Evolutionary conservation across 2,329 filamentous ascomycete genomes (phyloP).

Genomic region (Hypomyces rosellus): DNA sequence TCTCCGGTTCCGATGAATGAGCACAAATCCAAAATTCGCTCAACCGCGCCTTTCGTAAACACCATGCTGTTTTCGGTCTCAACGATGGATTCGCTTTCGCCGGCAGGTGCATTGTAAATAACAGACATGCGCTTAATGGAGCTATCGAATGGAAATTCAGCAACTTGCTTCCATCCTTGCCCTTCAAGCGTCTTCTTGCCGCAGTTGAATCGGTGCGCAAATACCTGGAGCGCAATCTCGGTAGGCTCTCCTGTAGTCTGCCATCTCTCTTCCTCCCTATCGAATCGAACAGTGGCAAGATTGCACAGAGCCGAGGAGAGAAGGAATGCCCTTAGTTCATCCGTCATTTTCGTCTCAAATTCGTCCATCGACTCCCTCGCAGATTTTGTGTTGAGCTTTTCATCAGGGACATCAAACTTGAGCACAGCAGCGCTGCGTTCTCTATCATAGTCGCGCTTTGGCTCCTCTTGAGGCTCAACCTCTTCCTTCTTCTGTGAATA

Average conservation of each 20-base stretch:
- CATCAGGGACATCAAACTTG: constrained; percentile 57
- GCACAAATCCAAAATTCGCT: constrained; percentile 54
- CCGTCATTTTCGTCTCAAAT: constrained; percentile 40
- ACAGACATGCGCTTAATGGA: constrained; percentile 76
- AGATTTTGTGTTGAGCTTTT: constrained; percentile 39
- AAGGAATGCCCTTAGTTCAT: constrained; percentile 45
- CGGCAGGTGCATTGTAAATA: constrained; percentile 51
- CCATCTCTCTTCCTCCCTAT: constrained; percentile 52
- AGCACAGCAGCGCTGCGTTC: constrained; percentile 55
- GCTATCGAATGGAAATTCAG: constrained; percentile 75
- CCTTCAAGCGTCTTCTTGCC: constrained; percentile 48
- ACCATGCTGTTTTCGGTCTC: constrained; percentile 43
- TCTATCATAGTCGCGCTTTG: constrained; percentile 50
- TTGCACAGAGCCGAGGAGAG: constrained; percentile 59
- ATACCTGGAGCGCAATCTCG: constrained; percentile 71
- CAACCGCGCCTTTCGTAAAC: constrained; percentile 58
- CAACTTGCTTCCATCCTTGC: constrained; percentile 54
- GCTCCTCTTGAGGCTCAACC: constrained; percentile 28
- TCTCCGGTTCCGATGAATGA: constrained; percentile 39
- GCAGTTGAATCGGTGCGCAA: constrained; percentile 60
- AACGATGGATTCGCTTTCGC: constrained; percentile 32
- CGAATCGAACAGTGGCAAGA: constrained; percentile 51
- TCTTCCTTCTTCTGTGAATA: constrained; percentile 33
- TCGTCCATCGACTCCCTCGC: constrained; percentile 23
- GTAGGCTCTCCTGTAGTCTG: constrained; percentile 65